Evolutionary conservation across 306 rosid species (phyloP).

Genomic region (Acacia melanoxylon): DNA sequence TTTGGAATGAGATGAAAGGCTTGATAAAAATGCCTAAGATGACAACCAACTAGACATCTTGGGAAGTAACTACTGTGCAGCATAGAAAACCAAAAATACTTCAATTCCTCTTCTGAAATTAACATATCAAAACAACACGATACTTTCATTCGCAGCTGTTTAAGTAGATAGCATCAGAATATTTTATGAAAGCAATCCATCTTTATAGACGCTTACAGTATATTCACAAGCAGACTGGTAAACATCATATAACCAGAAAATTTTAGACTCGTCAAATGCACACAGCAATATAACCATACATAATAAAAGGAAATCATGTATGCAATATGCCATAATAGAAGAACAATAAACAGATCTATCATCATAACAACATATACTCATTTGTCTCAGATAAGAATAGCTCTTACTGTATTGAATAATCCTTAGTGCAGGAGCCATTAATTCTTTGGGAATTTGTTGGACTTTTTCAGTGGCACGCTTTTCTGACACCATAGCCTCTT

Average conservation of each 20-base stretch:
- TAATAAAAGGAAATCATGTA: constrained; percentile 22
- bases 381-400: constrained; percentile 26
- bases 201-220: neutral
- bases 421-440: constrained; percentile 65
- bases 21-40: neutral
- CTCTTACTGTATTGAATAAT: constrained; percentile 88
- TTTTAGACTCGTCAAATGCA: constrained; percentile 1
- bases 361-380: constrained; percentile 19
- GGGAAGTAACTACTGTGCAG: constrained; percentile 1
- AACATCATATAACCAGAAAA: neutral
- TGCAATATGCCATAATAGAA: neutral
- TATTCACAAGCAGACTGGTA: constrained; percentile 5
- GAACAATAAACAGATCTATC: neutral
- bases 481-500: constrained; percentile 94
- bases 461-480: constrained; percentile 79
- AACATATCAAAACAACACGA: constrained; percentile 3
- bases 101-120: neutral
- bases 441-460: constrained; percentile 79
- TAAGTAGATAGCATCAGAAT: neutral
- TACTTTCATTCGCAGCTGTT: neutral
- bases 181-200: neutral
- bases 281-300: neutral
- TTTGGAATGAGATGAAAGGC: neutral
- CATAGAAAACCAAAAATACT: neutral
- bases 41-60: neutral